Evolutionary conservation across 495 filamentous ascomycete species (phyloP), one percentile per base, ranked within the genome.

Genomic region (Glonium stellatum): DNA sequence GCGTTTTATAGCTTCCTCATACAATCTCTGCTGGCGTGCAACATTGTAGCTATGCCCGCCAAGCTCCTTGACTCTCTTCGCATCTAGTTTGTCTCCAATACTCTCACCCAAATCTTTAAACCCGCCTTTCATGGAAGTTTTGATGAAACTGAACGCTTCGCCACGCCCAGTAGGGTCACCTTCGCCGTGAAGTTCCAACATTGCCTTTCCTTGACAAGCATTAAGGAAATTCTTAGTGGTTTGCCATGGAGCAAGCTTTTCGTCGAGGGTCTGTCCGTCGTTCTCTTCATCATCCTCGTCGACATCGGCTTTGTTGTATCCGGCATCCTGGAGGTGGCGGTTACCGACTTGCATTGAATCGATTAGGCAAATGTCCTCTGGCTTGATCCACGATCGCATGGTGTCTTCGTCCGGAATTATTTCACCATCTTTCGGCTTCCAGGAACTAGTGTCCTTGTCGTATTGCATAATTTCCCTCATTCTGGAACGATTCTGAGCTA

Each of bases 21-120:
- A 99, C 42, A 87, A 83, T 52, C 81, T 82, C 68, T 97, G 88
- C 72, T 99, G 93, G 55, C 84, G 80, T 59, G 90, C 90, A 57
- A 99, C 93, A 64, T 99, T 99, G 76, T 99, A 99, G 69, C 85
- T 88, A 71, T 99, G 93, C 1, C 93, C 92, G 36, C 91, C 90
- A 60, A 92, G 88, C 25, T 93, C 91, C 67, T 95, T 95, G 57
- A 87, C 79, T 63, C 88, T 82, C 61, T 87, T 81, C n/a, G 84
- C 84, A 56, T 89, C 87, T 41, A 95, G 82, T 59, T 89, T 95
- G 51, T 95, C 89, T 41, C 87, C 81, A 1, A 90, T 87, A 64
- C 90, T 92, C 66, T 96, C 90, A 10, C 92, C 88, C 58, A 90
- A 79, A 34, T 90, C 87, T 66, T 95, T 89, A 75, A 93, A 99